phyloP scores from a whole-genome alignment of 257 asterid genomes.

The Pogostemon cablin region DNA sequence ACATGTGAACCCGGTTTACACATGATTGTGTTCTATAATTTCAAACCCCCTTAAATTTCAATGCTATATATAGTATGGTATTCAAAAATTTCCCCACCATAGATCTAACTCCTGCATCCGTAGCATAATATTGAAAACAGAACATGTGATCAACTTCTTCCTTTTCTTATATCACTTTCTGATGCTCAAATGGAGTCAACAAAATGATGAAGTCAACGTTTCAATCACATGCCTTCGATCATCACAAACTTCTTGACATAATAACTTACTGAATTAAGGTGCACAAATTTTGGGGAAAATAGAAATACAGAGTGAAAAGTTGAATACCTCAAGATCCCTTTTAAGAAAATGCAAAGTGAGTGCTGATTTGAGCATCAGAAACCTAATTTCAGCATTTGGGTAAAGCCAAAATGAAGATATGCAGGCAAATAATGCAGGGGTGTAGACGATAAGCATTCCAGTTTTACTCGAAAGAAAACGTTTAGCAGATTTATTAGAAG shows the following conservation, averaged over 20 bases:
- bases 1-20: too few species aligned
- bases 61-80: too few species aligned
- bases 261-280: too few species aligned
- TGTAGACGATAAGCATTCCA: conserved; percentile 65
- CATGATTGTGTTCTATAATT: too few species aligned
- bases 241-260: background rate
- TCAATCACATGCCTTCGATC: background rate
- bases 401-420: conserved; percentile 50
- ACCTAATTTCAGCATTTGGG: conserved; percentile 60
- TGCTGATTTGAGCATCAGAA: conserved; percentile 57
- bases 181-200: background rate
- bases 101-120: too few species aligned
- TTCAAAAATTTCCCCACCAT: too few species aligned
- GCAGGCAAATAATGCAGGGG: conserved; percentile 65
- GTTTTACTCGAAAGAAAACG: conserved; percentile 45
- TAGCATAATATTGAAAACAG: background rate
- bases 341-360: conserved; percentile 67
- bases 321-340: conserved; percentile 71
- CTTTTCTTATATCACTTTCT: background rate
- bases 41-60: too few species aligned
- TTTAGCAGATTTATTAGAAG: conserved; percentile 26
- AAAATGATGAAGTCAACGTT: background rate
- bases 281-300: background rate
- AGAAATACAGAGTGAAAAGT: background rate
- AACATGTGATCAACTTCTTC: background rate